These are phyloP conservation scores for Trametes meyenii DNA, from an alignment of 768 basidiomycete species.

Conservation along the genomic window DNA sequence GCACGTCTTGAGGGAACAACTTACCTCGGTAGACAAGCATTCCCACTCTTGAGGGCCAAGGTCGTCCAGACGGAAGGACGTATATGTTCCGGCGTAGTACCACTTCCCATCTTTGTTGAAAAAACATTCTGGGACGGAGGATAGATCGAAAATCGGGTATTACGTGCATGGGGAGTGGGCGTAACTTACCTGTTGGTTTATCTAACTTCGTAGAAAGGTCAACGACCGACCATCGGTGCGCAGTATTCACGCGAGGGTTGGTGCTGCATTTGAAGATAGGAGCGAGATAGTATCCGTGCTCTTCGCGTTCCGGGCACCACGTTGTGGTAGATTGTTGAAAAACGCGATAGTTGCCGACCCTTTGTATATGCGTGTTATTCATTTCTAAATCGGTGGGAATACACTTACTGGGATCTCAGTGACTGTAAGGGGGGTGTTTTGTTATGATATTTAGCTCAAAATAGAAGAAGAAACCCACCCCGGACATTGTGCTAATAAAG, in stretches of 20 bases:
- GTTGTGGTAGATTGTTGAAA: conserved; percentile 67
- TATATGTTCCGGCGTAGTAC: conserved; percentile 86
- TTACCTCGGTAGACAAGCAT: conserved; percentile 64
- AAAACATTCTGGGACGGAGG: conserved; percentile 62
- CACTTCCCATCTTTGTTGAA: conserved; percentile 79
- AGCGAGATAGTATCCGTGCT: conserved; percentile 77
- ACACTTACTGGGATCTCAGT: conserved; percentile 57
- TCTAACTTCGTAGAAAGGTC: conserved; percentile 63
- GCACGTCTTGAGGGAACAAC: neutral
- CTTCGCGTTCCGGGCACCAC: conserved; percentile 84
- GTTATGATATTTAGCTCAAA: neutral
- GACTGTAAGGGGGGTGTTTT: conserved; percentile 41
- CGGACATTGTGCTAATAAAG: conserved; percentile 59
- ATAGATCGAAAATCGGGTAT: neutral
- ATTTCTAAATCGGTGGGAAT: neutral
- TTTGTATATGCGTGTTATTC: conserved; percentile 33
- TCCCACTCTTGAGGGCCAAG: conserved; percentile 71
- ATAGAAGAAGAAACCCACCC: conserved; percentile 44
- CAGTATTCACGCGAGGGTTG: conserved; percentile 74
- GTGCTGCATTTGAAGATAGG: conserved; percentile 79
- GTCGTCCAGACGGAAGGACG: conserved; percentile 64
- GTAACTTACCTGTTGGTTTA: conserved; percentile 61
- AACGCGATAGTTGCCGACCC: conserved; percentile 67
- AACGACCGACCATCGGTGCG: conserved; percentile 72
- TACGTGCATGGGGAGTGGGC: neutral